Evolutionary conservation across 768 basidiomycete genomes (phyloP).

Genomic region (Kwoniella sp.): DNA sequence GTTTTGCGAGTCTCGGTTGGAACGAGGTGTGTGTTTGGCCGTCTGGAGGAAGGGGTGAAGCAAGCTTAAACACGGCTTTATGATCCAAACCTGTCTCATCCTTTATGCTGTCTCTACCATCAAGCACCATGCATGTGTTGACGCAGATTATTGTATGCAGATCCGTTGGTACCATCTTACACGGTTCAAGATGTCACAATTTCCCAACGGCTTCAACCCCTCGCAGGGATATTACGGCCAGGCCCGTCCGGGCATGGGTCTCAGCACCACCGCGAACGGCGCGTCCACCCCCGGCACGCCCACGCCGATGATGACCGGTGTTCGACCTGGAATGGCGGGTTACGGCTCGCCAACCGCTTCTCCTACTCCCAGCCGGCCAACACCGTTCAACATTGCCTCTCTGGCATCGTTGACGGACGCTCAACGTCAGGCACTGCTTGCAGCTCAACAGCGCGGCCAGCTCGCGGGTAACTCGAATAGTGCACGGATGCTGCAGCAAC

Average conservation of each 20-base stretch:
- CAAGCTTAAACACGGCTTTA: conserved; percentile 46
- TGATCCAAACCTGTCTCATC: conserved; percentile 22
- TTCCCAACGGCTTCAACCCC: conserved; percentile 16
- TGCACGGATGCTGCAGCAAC: background rate
- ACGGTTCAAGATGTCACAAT: conserved; percentile 24
- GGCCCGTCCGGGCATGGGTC: background rate
- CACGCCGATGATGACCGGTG: conserved; percentile 8
- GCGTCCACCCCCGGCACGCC: background rate
- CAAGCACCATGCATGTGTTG: conserved; percentile 16
- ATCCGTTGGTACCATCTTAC: background rate
- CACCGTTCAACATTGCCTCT: conserved; percentile 17
- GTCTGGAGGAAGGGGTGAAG: conserved; percentile 14
- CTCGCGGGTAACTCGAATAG: too few relatives aligned
- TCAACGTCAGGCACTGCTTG: background rate
- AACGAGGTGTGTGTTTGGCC: conserved; percentile 20
- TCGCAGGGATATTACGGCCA: conserved; percentile 14
- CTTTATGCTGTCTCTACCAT: background rate
- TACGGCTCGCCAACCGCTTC: conserved; percentile 5
- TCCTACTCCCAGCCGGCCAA: conserved; percentile 5
- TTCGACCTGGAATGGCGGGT: conserved; percentile 1
- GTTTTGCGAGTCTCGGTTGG: conserved; percentile 24
- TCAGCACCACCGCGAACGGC: conserved; percentile 1
- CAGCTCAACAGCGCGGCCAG: too few relatives aligned
- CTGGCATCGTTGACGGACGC: conserved; percentile 4
- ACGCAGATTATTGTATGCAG: background rate